phyloP scores from a whole-genome alignment of 495 filamentous ascomycete genomes.

The Annulohypoxylon bovei region DNA sequence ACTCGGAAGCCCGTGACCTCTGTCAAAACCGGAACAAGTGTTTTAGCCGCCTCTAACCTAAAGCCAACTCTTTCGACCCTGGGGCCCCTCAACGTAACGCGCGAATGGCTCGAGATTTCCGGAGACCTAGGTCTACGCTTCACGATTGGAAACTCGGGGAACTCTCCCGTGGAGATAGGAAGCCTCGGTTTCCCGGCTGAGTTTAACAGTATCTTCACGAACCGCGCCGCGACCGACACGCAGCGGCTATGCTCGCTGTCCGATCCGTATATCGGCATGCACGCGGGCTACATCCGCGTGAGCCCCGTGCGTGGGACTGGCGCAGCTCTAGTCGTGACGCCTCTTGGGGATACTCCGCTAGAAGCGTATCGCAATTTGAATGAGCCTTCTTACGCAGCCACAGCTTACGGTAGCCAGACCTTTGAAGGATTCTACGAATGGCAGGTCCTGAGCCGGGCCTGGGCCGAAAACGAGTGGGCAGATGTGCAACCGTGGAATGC shows the following conservation, averaged over 20 bases:
- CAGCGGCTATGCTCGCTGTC: conserved; percentile 54
- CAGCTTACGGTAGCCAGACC: conserved; percentile 57
- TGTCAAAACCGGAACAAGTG: conserved; percentile 26
- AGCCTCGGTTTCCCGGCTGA: conserved; percentile 63
- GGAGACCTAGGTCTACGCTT: conserved; percentile 60
- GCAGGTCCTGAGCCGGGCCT: conserved; percentile 59
- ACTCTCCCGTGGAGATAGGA: conserved; percentile 56
- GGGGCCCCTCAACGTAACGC: conserved; percentile 51
- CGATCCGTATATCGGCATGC: conserved; percentile 63
- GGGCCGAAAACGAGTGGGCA: conserved; percentile 61
- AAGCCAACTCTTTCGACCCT: conserved; percentile 43
- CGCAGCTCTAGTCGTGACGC: conserved; percentile 58
- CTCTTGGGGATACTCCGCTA: conserved; percentile 55
- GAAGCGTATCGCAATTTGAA: conserved; percentile 61
- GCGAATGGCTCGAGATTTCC: conserved; percentile 54
- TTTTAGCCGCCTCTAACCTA: conserved; percentile 49
- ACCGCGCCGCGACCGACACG: conserved; percentile 53
- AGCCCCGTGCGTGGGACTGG: conserved; percentile 57
- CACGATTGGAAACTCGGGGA: conserved; percentile 55
- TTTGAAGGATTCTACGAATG: conserved; percentile 66
- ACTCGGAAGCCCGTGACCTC: conserved; percentile 46
- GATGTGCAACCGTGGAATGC: conserved; percentile 57
- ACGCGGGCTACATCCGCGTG: conserved; percentile 61
- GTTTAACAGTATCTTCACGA: conserved; percentile 68
- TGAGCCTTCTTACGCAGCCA: conserved; percentile 44